A percentile compares a stretch with the other conserved stretches of the same genome.
Evolutionary conservation across 2,329 filamentous ascomycete genomes (phyloP).

Genomic region (Nemania sp.): DNA sequence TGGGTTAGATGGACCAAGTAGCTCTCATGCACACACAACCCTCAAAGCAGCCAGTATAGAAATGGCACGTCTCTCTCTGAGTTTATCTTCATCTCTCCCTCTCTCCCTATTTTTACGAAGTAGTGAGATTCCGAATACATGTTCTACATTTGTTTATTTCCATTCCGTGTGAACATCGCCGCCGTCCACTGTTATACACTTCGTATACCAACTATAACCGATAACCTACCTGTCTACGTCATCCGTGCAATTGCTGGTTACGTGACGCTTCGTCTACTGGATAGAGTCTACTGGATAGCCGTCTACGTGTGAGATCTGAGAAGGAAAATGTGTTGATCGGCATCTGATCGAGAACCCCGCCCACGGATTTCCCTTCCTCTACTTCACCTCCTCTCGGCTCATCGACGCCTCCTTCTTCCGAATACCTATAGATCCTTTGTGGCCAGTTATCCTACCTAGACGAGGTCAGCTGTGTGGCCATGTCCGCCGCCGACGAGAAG

Average conservation of each 20-base stretch:
- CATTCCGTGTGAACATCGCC: slow-evolving; percentile 8
- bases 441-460: not conserved
- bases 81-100: not conserved
- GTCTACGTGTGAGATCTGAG: not conserved
- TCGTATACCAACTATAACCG: not conserved
- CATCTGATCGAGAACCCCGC: not conserved
- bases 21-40: not conserved
- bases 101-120: not conserved
- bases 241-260: slow-evolving; percentile 5
- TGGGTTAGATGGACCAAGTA: not conserved
- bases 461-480: not conserved
- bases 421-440: not conserved
- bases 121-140: slow-evolving; percentile 6
- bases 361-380: too few species aligned
- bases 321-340: slow-evolving; percentile 1
- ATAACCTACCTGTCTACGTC: not conserved
- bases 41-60: slow-evolving; percentile 16
- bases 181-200: not conserved
- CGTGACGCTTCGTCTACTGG: slow-evolving; percentile 1
- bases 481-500: slow-evolving; percentile 21
- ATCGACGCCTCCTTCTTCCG: not conserved
- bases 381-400: not conserved
- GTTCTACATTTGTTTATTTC: not conserved
- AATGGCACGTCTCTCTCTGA: not conserved
- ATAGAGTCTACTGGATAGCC: not conserved